Conservation (phyloP, 169 alveolate genomes). For the Babesia gibsoni region DNA sequence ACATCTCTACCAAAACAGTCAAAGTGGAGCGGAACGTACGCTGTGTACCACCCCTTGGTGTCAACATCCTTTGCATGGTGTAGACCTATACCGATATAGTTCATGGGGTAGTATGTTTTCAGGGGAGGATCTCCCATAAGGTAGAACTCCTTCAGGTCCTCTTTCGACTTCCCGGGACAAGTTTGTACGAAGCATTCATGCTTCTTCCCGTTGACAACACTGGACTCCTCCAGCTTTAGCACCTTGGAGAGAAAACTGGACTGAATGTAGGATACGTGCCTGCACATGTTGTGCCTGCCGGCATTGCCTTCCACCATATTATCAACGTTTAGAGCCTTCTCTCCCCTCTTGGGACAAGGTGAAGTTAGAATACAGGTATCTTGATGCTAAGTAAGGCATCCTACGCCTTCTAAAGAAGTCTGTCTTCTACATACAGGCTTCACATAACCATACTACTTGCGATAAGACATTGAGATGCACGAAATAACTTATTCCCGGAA, state of each 20-base stretch:
- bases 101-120: conserved; percentile 53
- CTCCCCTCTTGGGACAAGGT: no score
- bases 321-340: no score
- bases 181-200: conserved; percentile 53
- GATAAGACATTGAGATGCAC: no score
- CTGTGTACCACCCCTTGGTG: conserved; percentile 54
- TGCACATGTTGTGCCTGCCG: conserved; percentile 28
- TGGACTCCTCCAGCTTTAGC: conserved; percentile 25
- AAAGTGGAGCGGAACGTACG: conserved; percentile 59
- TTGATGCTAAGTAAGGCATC: no score
- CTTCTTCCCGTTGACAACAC: conserved; percentile 32
- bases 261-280: conserved; percentile 39
- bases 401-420: no score
- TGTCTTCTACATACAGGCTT: no score
- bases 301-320: no score
- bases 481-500: no score
- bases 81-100: conserved; percentile 62
- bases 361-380: no score
- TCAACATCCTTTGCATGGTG: conserved; percentile 6
- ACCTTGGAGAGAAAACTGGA: conserved; percentile 18
- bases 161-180: conserved; percentile 26
- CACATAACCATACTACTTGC: no score
- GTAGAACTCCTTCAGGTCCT: conserved; percentile 25
- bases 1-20: conserved; percentile 26
- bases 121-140: conserved; percentile 54